These are phyloP conservation scores for Tetracentron sinense DNA, from an alignment of 164 flowering plant species.

Conservation along the genomic window DNA sequence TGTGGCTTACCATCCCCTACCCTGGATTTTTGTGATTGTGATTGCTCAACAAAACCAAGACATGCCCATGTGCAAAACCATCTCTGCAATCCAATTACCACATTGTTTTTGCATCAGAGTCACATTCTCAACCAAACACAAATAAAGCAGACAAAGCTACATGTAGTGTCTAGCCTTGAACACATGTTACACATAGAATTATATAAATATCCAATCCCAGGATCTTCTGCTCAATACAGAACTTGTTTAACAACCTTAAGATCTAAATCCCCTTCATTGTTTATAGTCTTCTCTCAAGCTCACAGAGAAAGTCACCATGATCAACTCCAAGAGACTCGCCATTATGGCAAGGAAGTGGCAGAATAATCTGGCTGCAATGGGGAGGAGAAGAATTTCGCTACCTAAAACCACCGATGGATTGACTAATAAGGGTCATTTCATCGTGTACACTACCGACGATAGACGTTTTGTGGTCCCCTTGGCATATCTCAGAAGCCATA, in stretches of 20 bases:
- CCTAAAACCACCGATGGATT: background rate
- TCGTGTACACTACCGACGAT: constrained; percentile 19
- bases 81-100: constrained; percentile 9
- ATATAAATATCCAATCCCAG: too few relatives aligned
- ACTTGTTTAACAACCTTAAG: too few relatives aligned
- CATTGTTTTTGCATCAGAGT: constrained; percentile 18
- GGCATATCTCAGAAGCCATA: constrained; percentile 10
- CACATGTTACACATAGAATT: too few relatives aligned
- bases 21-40: too few relatives aligned
- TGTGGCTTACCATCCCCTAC: too few relatives aligned
- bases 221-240: too few relatives aligned
- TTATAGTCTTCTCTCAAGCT: too few relatives aligned
- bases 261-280: too few relatives aligned
- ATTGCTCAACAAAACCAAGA: constrained; percentile 8
- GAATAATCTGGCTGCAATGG: background rate
- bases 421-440: constrained; percentile 28
- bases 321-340: background rate
- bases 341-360: background rate
- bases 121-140: background rate
- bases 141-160: background rate
- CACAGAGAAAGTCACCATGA: background rate
- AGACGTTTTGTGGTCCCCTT: constrained; percentile 20
- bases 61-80: constrained; percentile 7
- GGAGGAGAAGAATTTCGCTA: background rate
- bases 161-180: too few relatives aligned